phyloP scores from a whole-genome alignment of 2,329 filamentous ascomycete genomes.

The Davidsoniella eucalypti region DNA sequence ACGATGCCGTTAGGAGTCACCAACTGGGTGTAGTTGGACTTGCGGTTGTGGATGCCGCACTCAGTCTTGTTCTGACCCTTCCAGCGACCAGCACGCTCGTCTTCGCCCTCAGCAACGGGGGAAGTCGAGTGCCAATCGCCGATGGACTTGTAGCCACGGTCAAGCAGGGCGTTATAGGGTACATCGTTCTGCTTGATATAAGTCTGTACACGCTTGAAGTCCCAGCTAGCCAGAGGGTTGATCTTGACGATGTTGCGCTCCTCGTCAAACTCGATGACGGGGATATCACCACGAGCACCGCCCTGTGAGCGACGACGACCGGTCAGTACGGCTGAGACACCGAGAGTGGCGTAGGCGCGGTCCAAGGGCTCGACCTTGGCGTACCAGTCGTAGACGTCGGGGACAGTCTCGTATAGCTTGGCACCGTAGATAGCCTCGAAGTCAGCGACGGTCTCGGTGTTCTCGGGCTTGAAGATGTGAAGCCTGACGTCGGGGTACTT shows the following conservation, averaged over 20 bases:
- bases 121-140: conserved; percentile 97
- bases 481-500: conserved; percentile 66
- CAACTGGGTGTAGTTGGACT: conserved; percentile 76
- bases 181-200: conserved; percentile 80
- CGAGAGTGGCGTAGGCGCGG: conserved; percentile 72
- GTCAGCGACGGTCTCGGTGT: conserved; percentile 52
- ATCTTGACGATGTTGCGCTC: conserved; percentile 89
- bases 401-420: conserved; percentile 67
- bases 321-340: conserved; percentile 80
- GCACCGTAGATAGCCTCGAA: conserved; percentile 73
- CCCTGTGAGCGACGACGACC: conserved; percentile 85
- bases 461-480: conserved; percentile 80
- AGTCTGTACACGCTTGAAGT: conserved; percentile 71
- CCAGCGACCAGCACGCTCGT: conserved; percentile 92
- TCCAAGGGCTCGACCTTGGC: conserved; percentile 96
- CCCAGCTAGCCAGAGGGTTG: conserved; percentile 93
- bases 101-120: conserved; percentile 78
- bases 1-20: neutral
- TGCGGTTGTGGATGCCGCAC: conserved; percentile 97
- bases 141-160: conserved; percentile 92
- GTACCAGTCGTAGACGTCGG: conserved; percentile 88
- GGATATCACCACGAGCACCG: conserved; percentile 75
- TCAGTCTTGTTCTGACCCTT: conserved; percentile 93
- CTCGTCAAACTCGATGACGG: conserved; percentile 78
- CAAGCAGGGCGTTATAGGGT: conserved; percentile 82